Evolutionary conservation across 75 land plant species (phyloP).

Genomic region (Sequoiadendron giganteum): DNA sequence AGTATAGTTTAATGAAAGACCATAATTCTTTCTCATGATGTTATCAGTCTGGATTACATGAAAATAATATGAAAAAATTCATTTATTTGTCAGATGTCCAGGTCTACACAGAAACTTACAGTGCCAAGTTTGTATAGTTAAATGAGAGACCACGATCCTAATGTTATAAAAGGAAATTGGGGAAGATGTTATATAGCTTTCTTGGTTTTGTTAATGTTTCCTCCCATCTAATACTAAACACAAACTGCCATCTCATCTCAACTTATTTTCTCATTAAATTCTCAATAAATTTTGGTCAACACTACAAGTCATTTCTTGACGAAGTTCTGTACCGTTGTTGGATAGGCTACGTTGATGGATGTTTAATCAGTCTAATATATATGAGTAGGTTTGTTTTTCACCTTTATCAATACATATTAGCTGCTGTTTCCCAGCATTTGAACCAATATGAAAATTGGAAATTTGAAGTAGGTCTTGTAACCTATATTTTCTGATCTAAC

Average conservation of each 20-base stretch:
- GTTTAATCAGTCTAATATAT: background rate
- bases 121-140: background rate
- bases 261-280: background rate
- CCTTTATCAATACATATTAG: background rate
- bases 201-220: background rate
- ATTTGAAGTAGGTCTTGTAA: too few species aligned
- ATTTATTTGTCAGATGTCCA: background rate
- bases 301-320: background rate
- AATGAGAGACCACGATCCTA: background rate
- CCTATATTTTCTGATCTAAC: too few species aligned
- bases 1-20: background rate
- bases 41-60: background rate
- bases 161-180: background rate
- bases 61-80: too few species aligned
- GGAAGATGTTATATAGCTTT: background rate
- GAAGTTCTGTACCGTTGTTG: background rate
- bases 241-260: background rate
- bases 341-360: background rate
- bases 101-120: background rate
- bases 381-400: background rate
- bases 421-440: too few species aligned
- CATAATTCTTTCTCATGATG: background rate
- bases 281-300: background rate
- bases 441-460: too few species aligned
- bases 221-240: background rate